These are phyloP conservation scores for Trichosporon asahii DNA, from an alignment of 1,284 basidiomycete species.

Conservation along the genomic window DNA sequence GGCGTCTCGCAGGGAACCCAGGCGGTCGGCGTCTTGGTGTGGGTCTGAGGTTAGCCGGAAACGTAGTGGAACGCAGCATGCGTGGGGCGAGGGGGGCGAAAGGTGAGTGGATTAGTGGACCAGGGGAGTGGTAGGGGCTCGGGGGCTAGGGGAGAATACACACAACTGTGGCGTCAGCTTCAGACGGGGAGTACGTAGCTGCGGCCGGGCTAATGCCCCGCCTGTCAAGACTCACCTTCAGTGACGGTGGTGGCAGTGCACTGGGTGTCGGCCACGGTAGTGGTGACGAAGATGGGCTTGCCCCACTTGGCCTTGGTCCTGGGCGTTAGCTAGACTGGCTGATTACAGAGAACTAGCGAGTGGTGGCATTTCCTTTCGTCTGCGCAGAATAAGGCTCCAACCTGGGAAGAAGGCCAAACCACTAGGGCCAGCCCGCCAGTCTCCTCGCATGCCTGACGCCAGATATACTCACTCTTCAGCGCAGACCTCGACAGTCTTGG, in stretches of 20 bases:
- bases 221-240: neutral
- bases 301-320: constrained; percentile 1
- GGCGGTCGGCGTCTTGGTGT: neutral
- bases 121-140: neutral
- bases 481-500: neutral
- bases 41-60: neutral
- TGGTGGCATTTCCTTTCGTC: neutral
- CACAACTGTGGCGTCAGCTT: constrained; percentile 5
- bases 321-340: neutral
- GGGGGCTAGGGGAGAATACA: neutral
- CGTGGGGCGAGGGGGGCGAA: neutral
- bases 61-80: no score
- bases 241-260: neutral
- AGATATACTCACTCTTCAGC: constrained; percentile 6
- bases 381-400: neutral
- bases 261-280: neutral
- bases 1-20: neutral
- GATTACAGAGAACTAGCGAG: no score
- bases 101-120: neutral
- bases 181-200: neutral
- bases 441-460: neutral
- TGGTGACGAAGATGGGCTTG: neutral
- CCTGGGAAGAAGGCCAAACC: no score
- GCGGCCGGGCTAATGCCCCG: neutral
- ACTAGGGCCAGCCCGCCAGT: no score